Conservation (phyloP, 2,329 filamentous ascomycete species). For the Penicillium digitatum region DNA sequence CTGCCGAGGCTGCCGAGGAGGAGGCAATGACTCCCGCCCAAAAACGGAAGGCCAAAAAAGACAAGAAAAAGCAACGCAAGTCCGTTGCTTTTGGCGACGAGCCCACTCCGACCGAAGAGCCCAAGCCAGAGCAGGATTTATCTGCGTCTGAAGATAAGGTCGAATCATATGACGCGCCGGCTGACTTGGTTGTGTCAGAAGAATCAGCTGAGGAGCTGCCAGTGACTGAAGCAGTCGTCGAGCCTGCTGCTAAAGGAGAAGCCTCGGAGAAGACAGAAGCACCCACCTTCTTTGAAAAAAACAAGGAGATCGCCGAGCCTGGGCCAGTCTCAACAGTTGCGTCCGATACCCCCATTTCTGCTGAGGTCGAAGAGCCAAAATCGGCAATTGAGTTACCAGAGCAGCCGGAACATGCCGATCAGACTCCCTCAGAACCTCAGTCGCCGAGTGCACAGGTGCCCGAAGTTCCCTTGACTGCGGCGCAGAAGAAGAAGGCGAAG, state of each 20-base stretch:
- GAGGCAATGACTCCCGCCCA: conserved; percentile 16
- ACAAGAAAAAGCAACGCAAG: conserved; percentile 23
- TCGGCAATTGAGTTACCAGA: background rate
- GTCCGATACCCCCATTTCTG: background rate
- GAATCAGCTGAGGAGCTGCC: conserved; percentile 2
- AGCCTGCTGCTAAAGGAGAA: background rate
- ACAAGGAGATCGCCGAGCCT: background rate
- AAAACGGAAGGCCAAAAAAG: conserved; percentile 19
- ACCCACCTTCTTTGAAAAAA: background rate
- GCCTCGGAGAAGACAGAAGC: background rate
- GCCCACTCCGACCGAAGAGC: background rate
- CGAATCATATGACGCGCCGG: background rate
- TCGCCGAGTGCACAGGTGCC: background rate
- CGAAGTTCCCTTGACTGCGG: conserved; percentile 13
- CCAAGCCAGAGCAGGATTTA: conserved; percentile 5
- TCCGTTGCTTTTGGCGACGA: conserved; percentile 16
- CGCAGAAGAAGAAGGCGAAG: conserved; percentile 21
- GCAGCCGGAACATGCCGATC: background rate
- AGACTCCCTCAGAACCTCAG: background rate
- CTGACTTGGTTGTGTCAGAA: background rate
- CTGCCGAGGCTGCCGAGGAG: background rate
- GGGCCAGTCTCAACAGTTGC: background rate
- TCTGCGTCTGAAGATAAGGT: background rate
- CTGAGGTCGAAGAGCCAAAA: background rate
- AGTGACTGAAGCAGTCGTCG: background rate